Evolutionary conservation across 306 rosid genomes (phyloP).

Genomic region (Oxytropis ochrocephala): DNA sequence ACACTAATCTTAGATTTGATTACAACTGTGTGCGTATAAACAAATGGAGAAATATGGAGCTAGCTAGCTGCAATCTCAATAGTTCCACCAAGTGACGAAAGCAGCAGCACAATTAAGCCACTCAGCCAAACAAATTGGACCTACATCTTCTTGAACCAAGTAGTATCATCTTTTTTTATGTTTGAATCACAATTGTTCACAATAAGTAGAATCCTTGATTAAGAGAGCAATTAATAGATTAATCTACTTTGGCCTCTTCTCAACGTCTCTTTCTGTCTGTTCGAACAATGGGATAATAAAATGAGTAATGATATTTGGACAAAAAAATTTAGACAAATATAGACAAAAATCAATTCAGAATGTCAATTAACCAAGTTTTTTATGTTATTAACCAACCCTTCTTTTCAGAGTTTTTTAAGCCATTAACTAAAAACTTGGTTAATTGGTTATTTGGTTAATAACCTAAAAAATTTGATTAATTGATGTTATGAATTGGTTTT

Average conservation of each 20-base stretch:
- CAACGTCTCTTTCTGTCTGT: conserved; percentile 43
- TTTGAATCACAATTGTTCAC: conserved; percentile 28
- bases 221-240: conserved; percentile 22
- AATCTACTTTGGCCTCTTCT: conserved; percentile 35
- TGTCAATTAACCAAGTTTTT: too few relatives aligned
- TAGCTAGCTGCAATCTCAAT: not conserved
- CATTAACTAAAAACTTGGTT: too few relatives aligned
- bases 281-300: conserved; percentile 30
- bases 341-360: too few relatives aligned
- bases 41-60: not conserved
- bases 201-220: conserved; percentile 25
- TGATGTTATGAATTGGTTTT: too few relatives aligned
- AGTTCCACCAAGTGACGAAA: conserved; percentile 36
- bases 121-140: conserved; percentile 25
- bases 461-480: too few relatives aligned
- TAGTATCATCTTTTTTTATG: not conserved
- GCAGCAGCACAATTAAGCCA: conserved; percentile 29
- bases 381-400: too few relatives aligned
- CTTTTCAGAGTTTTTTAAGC: too few relatives aligned
- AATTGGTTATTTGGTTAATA: too few relatives aligned
- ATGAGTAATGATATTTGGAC: too few relatives aligned
- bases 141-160: conserved; percentile 27
- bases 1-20: conserved; percentile 14
- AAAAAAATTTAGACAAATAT: too few relatives aligned
- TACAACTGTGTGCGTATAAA: conserved; percentile 12